These are phyloP conservation scores for Boletus eberwhitei DNA, from an alignment of 768 basidiomycete genomes.

Conservation along the genomic window DNA sequence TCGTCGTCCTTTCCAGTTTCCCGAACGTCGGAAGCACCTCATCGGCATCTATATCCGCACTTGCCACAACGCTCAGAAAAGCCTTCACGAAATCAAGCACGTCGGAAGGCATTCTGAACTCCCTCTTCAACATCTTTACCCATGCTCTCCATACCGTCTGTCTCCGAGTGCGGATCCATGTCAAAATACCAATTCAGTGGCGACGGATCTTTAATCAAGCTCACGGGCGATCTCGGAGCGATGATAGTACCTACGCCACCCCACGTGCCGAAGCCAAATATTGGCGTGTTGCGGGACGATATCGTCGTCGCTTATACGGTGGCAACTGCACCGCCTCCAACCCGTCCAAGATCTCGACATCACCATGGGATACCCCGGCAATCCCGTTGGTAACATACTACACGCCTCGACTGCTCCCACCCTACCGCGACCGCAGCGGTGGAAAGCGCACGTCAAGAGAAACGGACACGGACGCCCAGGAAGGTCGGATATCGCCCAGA, in stretches of 20 bases:
- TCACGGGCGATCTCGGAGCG: neutral
- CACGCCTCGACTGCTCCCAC: constrained; percentile 38
- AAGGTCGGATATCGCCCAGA: constrained; percentile 31
- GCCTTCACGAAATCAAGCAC: neutral
- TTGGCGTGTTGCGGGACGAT: constrained; percentile 30
- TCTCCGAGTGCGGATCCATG: constrained; percentile 12
- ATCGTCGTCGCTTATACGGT: constrained; percentile 25
- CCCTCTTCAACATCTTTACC: constrained; percentile 12
- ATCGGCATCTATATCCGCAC: neutral
- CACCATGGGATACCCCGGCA: constrained; percentile 1
- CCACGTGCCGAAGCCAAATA: constrained; percentile 28
- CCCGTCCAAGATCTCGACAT: neutral
- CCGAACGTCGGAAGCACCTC: constrained; percentile 1
- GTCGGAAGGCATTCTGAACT: neutral
- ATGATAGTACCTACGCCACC: constrained; percentile 19
- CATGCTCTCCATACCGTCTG: constrained; percentile 14
- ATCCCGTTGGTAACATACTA: constrained; percentile 33
- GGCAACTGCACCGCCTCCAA: constrained; percentile 9
- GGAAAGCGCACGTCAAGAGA: neutral
- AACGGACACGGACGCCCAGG: constrained; percentile 16
- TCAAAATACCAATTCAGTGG: constrained; percentile 10
- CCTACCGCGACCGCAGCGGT: constrained; percentile 29
- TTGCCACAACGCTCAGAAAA: constrained; percentile 5
- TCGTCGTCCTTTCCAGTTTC: constrained; percentile 12
- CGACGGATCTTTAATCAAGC: neutral